A percentile compares a stretch with the other conserved stretches of the same genome.
phyloP scores from a whole-genome alignment of 495 filamentous ascomycete species.

The Trichoderma gamsii region DNA sequence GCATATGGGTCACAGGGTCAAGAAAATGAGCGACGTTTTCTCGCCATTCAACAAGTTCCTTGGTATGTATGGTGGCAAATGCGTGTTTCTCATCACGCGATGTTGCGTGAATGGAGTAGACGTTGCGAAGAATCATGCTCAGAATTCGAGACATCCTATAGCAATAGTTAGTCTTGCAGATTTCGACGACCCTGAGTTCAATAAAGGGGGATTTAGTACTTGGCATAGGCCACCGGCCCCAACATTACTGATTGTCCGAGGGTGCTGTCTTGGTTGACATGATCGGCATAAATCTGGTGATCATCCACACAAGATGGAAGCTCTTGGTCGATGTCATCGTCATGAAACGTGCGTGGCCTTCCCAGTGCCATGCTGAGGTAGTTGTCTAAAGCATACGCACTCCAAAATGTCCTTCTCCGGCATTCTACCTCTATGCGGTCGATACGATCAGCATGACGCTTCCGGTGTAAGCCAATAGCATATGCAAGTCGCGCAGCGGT shows the following conservation, averaged over 20 bases:
- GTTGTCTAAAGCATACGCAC: constrained; percentile 29
- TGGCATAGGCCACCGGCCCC: constrained; percentile 30
- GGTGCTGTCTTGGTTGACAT: constrained; percentile 20
- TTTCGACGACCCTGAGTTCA: neutral
- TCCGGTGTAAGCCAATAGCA: constrained; percentile 25
- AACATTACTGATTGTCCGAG: constrained; percentile 36
- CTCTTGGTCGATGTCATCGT: constrained; percentile 32
- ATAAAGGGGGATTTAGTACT: constrained; percentile 8
- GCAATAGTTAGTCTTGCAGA: neutral
- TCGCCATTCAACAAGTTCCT: constrained; percentile 22
- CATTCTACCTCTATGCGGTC: constrained; percentile 29
- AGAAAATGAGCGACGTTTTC: constrained; percentile 22
- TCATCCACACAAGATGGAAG: constrained; percentile 33
- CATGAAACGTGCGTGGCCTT: constrained; percentile 27
- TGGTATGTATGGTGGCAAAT: constrained; percentile 20
- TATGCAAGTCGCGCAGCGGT: constrained; percentile 31
- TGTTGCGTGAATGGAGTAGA: constrained; percentile 24
- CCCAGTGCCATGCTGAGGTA: constrained; percentile 30
- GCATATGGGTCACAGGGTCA: constrained; percentile 20
- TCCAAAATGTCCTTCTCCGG: constrained; percentile 29
- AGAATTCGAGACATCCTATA: constrained; percentile 23
- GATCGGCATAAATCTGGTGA: constrained; percentile 19
- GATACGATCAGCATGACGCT: constrained; percentile 5
- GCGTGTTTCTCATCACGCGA: constrained; percentile 18
- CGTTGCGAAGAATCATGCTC: constrained; percentile 22